Evolutionary conservation across 306 rosid species (phyloP), one percentile per base, ranked within the genome.

Genomic region (Boehmeria nivea): DNA sequence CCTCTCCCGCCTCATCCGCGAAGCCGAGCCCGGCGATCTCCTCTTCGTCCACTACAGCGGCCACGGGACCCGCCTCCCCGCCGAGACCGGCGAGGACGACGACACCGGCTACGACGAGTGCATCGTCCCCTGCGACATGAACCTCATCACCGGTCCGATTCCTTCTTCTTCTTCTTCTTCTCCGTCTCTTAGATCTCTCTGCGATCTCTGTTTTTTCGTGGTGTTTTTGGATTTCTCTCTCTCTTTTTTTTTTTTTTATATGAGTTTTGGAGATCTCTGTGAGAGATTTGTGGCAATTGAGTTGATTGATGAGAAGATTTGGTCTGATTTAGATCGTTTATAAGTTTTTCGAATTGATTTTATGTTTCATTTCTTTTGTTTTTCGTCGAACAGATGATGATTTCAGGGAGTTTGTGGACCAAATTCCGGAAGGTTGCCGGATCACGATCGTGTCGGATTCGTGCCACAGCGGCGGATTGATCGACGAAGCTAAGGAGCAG

Each of bases 51-150:
- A 85, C 43, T 93, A 83, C 56, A 85, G 89, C 6, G 95, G 97
- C n/a, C 95, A 86, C 28, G 95, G 94, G 31, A 81, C 94, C 0
- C 95, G 94, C 51, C 95, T 89, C 7, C 95, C 95, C 0, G 87
- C 99, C 0, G 99, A 93, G 86, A 87, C 94, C 7, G 99, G 96
- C 12, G 85, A 89, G 21, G 84, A 81, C 0, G 99, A 93, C 6
- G 96, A 81, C 27, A 86, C 97, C 0, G 94, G 95, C 47, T 93
- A 64, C 25, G 99, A 87, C 50, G 99, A 93, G 73, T 93, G 99
- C 72, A 79, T 93, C 54, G 99, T 85, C 50, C 99, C 97, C n/a
- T 26, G 59, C 1, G 85, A 89, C 74, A 83, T 89, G 95, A 89
- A 89, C 67, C 94, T 85, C 68, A 86, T 89, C 75, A 81, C 85